A percentile compares a stretch with the other conserved stretches of the same genome.
These are phyloP conservation scores for Discostella pseudostelligera DNA, from an alignment of 108 stramenopile species.

Conservation along the genomic window DNA sequence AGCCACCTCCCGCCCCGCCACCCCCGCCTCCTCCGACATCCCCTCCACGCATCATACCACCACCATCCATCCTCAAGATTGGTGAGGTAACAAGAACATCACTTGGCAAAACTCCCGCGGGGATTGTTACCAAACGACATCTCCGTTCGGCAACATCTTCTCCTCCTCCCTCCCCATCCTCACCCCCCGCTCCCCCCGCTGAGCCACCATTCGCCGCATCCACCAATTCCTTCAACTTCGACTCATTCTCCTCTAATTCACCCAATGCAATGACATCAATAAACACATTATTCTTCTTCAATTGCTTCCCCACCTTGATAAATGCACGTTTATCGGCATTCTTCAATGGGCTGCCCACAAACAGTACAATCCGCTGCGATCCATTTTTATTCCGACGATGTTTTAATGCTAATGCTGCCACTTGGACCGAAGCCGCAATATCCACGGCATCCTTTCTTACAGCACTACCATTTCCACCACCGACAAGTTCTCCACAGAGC, in stretches of 20 bases:
- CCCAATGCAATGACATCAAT: constrained; percentile 96
- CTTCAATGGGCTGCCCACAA: constrained; percentile 84
- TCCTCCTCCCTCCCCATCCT: constrained; percentile 67
- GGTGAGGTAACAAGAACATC: constrained; percentile 91
- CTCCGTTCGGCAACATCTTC: constrained; percentile 71
- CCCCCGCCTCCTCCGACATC: constrained; percentile 55
- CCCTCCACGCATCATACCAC: constrained; percentile 48
- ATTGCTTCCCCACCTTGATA: constrained; percentile 79
- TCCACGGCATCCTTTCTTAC: constrained; percentile 49
- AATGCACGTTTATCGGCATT: constrained; percentile 51
- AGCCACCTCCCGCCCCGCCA: constrained; percentile 62
- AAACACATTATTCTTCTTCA: constrained; percentile 95
- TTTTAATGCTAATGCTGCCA: constrained; percentile 95
- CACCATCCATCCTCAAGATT: constrained; percentile 78
- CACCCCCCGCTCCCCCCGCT: constrained; percentile 67
- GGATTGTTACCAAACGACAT: constrained; percentile 94
- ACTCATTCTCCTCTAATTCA: constrained; percentile 86
- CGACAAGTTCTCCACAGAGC: constrained; percentile 24
- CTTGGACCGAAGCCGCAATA: constrained; percentile 85
- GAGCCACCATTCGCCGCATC: constrained; percentile 93
- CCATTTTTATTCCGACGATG: constrained; percentile 99
- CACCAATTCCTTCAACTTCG: constrained; percentile 86
- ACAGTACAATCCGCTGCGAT: constrained; percentile 90
- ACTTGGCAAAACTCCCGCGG: constrained; percentile 89
- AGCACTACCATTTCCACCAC: too few relatives aligned